Conservation (phyloP, 768 basidiomycete genomes). For the Asterophora lycoperdoides region DNA sequence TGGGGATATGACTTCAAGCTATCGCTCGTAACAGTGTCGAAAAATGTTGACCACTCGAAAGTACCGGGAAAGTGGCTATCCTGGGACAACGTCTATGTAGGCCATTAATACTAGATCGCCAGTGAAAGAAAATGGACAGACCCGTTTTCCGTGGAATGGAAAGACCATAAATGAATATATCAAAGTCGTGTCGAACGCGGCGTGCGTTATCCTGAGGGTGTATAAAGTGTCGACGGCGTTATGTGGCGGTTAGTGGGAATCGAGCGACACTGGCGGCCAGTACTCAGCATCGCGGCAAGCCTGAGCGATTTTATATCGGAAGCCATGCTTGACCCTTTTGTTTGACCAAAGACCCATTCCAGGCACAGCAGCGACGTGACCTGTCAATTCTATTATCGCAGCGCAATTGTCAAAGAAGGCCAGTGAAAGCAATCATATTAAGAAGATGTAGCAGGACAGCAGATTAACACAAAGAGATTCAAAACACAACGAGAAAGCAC, state of each 20-base stretch:
- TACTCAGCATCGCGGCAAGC: background rate
- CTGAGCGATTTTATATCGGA: slow-evolving; percentile 6
- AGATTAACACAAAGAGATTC: background rate
- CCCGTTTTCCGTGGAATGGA: slow-evolving; percentile 4
- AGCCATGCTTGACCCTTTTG: slow-evolving; percentile 11
- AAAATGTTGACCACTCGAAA: slow-evolving; percentile 26
- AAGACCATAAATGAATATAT: background rate
- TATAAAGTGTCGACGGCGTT: background rate
- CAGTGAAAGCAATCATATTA: slow-evolving; percentile 4
- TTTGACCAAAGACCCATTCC: slow-evolving; percentile 4
- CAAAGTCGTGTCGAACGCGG: background rate
- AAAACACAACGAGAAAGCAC: slow-evolving; percentile 3
- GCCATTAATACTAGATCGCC: background rate
- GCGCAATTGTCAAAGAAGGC: slow-evolving; percentile 3
- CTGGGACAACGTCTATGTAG: slow-evolving; percentile 10
- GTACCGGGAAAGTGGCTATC: slow-evolving; percentile 29
- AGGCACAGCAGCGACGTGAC: slow-evolving; percentile 9
- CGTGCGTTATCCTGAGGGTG: background rate
- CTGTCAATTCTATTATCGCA: slow-evolving; percentile 10
- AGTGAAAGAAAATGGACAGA: background rate
- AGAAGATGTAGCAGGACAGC: background rate
- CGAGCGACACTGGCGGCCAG: too few relatives aligned
- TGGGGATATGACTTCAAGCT: slow-evolving; percentile 17
- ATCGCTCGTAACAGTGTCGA: slow-evolving; percentile 14
- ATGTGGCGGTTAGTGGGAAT: background rate